A percentile compares a stretch with the other conserved stretches of the same genome.
phyloP scores from a whole-genome alignment of 2,329 filamentous ascomycete genomes.

The Pyrenophora graminea region DNA sequence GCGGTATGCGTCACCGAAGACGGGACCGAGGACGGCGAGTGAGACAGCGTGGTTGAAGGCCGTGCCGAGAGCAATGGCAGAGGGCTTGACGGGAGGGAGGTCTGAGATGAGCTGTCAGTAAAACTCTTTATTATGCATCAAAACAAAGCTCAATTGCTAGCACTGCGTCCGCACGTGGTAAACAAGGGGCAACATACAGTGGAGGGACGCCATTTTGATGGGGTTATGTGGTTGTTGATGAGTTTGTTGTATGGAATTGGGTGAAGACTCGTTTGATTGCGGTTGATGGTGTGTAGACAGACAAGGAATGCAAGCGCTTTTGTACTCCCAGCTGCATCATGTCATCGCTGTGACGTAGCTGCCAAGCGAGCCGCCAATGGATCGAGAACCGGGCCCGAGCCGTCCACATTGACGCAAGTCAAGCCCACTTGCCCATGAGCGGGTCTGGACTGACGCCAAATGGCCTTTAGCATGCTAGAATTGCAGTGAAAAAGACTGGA shows the following conservation, averaged over 20 bases:
- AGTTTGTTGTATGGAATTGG: conserved; percentile 11
- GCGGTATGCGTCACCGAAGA: conserved; percentile 95
- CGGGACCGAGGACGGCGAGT: conserved; percentile 79
- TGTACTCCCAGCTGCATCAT: conserved; percentile 38
- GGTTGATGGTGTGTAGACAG: conserved; percentile 19
- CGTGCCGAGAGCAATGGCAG: conserved; percentile 93
- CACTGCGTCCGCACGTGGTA: not conserved
- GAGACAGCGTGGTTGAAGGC: conserved; percentile 94
- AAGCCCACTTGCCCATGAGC: conserved; percentile 13
- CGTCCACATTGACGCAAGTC: conserved; percentile 22
- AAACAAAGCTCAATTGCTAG: conserved; percentile 17
- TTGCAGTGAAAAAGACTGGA: conserved; percentile 3
- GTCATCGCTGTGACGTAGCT: conserved; percentile 39
- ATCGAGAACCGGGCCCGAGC: conserved; percentile 25
- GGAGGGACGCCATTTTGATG: conserved; percentile 61
- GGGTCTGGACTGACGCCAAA: conserved; percentile 23
- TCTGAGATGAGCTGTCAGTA: conserved; percentile 51
- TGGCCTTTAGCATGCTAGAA: conserved; percentile 11
- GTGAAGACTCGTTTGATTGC: conserved; percentile 15
- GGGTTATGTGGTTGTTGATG: conserved; percentile 24
- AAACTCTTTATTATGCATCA: conserved; percentile 9
- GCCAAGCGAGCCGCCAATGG: conserved; percentile 14
- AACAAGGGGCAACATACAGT: conserved; percentile 54
- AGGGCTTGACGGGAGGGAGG: conserved; percentile 89
- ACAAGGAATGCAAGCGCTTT: conserved; percentile 39